Evolutionary conservation across 176 grass and related monocot species (phyloP), one percentile per base, ranked within the genome.

Genomic region (Melocanna baccifera): DNA sequence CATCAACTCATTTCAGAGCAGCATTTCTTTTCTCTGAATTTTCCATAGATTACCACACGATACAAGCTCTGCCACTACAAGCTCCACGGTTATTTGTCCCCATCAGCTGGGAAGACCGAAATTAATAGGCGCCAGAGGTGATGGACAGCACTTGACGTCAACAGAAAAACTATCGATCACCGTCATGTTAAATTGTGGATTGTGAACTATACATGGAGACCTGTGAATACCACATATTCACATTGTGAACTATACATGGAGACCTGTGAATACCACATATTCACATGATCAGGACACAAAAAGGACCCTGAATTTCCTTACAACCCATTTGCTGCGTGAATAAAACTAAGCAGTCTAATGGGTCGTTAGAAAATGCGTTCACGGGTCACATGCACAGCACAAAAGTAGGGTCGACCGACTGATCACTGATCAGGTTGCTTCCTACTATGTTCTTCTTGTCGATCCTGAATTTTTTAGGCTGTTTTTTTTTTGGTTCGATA

Each of bases 21-120:
- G n/a, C 53, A n/a, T 56, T 53, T 53, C 51, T 20, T 19, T 53
- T 20, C 8, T 61, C 22, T 42, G 36, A 4, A 40, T 25, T 66
- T 37, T 78, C 4, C 25, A 18, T 13, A 55, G 19, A 64, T 45
- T 67, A 68, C 45, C 43, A 51, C 32, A 15, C 19, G 12, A 37
- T 53, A 26, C 20, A 26, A 59, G 51, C 36, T 19, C 7, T n/a
- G 53, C 53, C 9, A n/a, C 7, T 12, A 40, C 39, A 23, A 70
- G 75, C 39, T 40, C 30, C 62, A 23, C 48, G 9, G 36, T 43
- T 56, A 56, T 56, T 69, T 34, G 83, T 78, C 75, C 19, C 64
- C 53, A 63, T 72, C 84, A 78, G 53, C 22, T 9, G 29, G 14
- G 14, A 39, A 79, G 74, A 79, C 41, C 25, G 71, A 26, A 71